phyloP scores from a whole-genome alignment of 1,284 basidiomycete genomes.

The Peniophora sp. region DNA sequence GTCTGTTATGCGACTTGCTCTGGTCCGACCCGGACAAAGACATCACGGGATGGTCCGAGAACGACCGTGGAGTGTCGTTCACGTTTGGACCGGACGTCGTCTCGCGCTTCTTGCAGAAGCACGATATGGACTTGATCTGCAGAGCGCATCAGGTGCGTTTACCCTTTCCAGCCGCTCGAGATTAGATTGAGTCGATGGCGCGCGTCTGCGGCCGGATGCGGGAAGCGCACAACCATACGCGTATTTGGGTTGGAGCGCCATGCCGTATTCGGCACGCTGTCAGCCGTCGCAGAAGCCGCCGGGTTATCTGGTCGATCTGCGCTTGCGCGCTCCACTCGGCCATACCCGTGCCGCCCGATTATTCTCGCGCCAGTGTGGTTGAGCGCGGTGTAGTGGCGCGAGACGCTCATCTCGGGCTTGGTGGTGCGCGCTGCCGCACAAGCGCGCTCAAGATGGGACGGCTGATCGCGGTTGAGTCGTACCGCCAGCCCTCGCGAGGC shows the following conservation, averaged over 20 bases:
- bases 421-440: no score
- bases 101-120: slow-evolving; percentile 96
- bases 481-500: no score
- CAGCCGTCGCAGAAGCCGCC: neutral
- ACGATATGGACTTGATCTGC: slow-evolving; percentile 99
- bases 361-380: no score
- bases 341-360: slow-evolving; percentile 2
- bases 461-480: no score
- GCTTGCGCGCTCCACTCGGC: neutral
- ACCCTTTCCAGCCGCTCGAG: neutral
- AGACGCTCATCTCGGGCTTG: no score
- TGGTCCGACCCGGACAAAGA: slow-evolving; percentile 99
- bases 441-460: no score
- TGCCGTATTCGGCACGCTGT: no score
- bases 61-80: slow-evolving; percentile 96
- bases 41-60: slow-evolving; percentile 99
- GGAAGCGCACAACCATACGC: no score
- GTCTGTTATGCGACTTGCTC: slow-evolving; percentile 90
- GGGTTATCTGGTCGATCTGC: neutral
- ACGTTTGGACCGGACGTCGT: slow-evolving; percentile 99
- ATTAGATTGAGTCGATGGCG: no score
- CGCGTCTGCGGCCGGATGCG: no score
- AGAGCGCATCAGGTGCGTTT: slow-evolving; percentile 86
- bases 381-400: no score
- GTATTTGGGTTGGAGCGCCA: no score